Evolutionary conservation across 129 eudicot species (phyloP), one percentile per base, ranked within the genome.

Genomic region (Flaveria robusta): DNA sequence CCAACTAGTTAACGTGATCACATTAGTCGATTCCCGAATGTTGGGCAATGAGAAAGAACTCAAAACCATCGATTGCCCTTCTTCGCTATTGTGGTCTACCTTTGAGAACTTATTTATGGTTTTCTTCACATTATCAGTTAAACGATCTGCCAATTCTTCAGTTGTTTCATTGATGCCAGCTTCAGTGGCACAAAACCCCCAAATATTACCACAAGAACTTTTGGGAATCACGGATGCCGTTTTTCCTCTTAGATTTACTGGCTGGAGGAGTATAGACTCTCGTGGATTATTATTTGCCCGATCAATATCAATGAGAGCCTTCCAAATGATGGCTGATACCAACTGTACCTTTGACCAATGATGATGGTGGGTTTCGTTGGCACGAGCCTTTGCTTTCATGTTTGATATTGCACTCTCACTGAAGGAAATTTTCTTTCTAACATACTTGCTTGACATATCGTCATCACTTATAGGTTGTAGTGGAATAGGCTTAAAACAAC

Each of bases 1-100:
- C 64, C 64, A 56, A 56, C 64, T 56, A 56, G 64, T 56, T 56
- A 56, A 19, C 6, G 15, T 22, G 64, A 56, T 22, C 64, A 56
- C 64, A 10, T 56, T 56, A 56, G 16, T 56, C 14, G 64, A 22
- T 56, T 23, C 31, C 1, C 4, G 14, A 56, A 56, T 11, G 2
- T 56, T 56, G 1, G 64, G 27, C 3, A 19, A 29, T 23, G 15
- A 9, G 5, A 56, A 56, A 9, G 64, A 20, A 22, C 12, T 22
- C 14, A 56, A 56, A 56, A 56, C 16, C 64, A 22, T 23, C 6
- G 5, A 19, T 9, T 56, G 29, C 15, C 64, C 64, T 22, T 56
- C 64, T 22, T 56, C 64, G 12, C 14, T 56, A 22, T 56, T 23
- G 4, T 62, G 67, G 20, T 62, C 2, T 14, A 62, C 41, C 41